Percentiles rank a stretch among this genome's conserved stretches.
Conservation (phyloP, 331 rosid genomes). For the Malus hybrid region DNA sequence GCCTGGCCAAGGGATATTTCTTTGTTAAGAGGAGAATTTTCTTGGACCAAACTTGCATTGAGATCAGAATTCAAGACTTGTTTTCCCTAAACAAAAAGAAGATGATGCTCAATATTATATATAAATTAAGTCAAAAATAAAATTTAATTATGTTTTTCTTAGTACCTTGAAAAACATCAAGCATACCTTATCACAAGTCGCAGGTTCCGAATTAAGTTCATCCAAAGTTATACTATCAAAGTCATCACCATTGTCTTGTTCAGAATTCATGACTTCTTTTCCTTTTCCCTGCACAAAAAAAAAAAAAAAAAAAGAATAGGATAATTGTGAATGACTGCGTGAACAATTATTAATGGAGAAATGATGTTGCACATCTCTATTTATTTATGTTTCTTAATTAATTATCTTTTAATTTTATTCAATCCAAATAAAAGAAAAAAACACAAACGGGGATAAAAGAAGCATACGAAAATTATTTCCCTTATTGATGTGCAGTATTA, state of each 20-base stretch:
- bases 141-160: neutral
- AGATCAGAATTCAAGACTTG: neutral
- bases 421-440: too few relatives aligned
- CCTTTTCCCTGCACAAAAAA: neutral
- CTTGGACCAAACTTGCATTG: neutral
- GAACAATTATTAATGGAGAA: neutral
- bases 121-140: neutral
- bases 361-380: too few relatives aligned
- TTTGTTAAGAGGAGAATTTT: neutral
- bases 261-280: neutral
- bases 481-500: too few relatives aligned
- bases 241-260: neutral
- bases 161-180: neutral
- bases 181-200: neutral
- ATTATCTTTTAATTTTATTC: too few relatives aligned
- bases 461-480: too few relatives aligned
- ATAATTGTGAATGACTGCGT: neutral
- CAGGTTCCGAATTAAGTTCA: neutral
- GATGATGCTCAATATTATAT: neutral
- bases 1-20: conserved; percentile 3
- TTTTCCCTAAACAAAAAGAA: neutral
- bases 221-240: neutral
- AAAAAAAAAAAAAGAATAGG: neutral
- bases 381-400: too few relatives aligned
- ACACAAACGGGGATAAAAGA: too few relatives aligned